Evolutionary conservation across 1,284 basidiomycete genomes (phyloP), one percentile per base, ranked within the genome.

Genomic region (Heterobasidion annosum): DNA sequence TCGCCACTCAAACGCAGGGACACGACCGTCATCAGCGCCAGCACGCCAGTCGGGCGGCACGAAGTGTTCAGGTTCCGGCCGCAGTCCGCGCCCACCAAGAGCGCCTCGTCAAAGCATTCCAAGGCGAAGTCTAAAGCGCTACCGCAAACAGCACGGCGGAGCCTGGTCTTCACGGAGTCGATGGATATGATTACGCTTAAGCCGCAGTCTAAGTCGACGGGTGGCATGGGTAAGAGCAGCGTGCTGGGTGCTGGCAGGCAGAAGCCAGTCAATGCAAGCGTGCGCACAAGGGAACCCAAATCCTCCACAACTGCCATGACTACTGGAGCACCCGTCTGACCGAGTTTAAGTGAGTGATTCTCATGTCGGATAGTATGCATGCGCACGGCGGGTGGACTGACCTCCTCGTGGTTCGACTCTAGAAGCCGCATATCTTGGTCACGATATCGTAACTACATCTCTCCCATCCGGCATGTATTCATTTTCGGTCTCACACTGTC

Each of bases 11-110:
- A 70, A 65, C 72, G 71, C 58, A 60, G 67, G 59, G 76, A 77
- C 52, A 77, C 76, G n/a, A 77, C 76, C 40, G 4, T 43, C 25
- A 25, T 25, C 25, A 25, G 25, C 25, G 25, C 25, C 25, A 25
- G 3, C 25, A 78, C 73, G 34, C 65, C 70, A 51, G 73, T 73
- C 50, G 75, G 74, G 50, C 65, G 65, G 56, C 66, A 67, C 56
- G 61, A 63, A 48, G 64, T 63, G 32, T 51, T 57, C 51, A 54
- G 52, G 54, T 50, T 56, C 53, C 59, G 58, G 48, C 59, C 62
- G 45, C 57, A 62, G 34, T 59, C 58, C 42, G 63, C 58, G 33
- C 61, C 56, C 48, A 57, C 58, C 37, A 58, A 37, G 54, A 59
- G 13, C 16, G 61, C 46, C 65, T 25, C 25, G 5, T 40, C 37